Percentiles rank a stretch among this genome's conserved stretches.
Conservation (phyloP, 129 eudicot genomes). For the Chrysanthemum seticuspe region DNA sequence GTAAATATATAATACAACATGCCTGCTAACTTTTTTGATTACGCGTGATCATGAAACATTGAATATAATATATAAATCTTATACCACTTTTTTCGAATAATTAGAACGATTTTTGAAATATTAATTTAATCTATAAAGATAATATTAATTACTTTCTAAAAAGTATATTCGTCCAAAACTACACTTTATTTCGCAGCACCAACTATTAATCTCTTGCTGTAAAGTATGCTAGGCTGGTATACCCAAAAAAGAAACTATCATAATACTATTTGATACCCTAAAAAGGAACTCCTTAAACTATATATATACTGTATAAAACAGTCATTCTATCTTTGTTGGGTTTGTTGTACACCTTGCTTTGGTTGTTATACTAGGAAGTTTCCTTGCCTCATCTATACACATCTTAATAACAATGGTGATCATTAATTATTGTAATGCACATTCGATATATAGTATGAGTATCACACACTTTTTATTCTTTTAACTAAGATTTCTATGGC, state of each 20-base stretch:
- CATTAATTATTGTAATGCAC: slow-evolving; percentile 8
- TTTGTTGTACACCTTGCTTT: slow-evolving; percentile 21
- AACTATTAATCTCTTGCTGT: slow-evolving; percentile 25
- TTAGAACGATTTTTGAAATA: not conserved
- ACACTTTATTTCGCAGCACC: slow-evolving; percentile 22
- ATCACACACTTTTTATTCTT: slow-evolving; percentile 1
- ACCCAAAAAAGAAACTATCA: slow-evolving; percentile 25
- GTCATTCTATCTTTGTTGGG: slow-evolving; percentile 21
- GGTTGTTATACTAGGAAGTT: slow-evolving; percentile 28
- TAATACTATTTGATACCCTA: slow-evolving; percentile 12
- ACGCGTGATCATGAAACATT: slow-evolving; percentile 14
- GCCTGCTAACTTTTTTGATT: slow-evolving; percentile 8
- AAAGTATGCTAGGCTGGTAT: slow-evolving; percentile 43
- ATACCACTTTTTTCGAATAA: not conserved
- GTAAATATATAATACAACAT: not conserved
- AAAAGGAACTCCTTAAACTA: slow-evolving; percentile 29
- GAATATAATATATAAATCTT: not conserved
- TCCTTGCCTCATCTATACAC: slow-evolving; percentile 14
- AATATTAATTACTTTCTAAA: slow-evolving; percentile 19
- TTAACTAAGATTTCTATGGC: not conserved
- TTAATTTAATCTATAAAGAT: not conserved
- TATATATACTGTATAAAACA: no score
- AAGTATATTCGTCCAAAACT: slow-evolving; percentile 39
- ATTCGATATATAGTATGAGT: not conserved
- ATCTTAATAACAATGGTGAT: slow-evolving; percentile 2